Percentiles rank a stretch among this genome's conserved stretches.
Evolutionary conservation across 768 basidiomycete genomes (phyloP).

Genomic region (Calocybe gangraenosa): DNA sequence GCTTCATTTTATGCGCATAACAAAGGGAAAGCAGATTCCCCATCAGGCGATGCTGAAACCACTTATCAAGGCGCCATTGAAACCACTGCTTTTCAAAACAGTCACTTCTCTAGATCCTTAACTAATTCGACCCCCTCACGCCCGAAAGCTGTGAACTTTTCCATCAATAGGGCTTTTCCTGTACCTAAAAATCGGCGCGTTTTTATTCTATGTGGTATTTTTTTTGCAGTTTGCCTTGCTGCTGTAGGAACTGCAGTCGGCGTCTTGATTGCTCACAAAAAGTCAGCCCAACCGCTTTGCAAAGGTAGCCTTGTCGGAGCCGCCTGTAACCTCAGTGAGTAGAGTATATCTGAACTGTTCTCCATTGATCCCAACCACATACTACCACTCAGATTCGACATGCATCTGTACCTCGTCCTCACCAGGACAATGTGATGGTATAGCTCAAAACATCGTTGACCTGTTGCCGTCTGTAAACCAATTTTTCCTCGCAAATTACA

Average conservation of each 20-base stretch:
- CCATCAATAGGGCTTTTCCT: neutral
- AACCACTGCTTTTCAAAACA: neutral
- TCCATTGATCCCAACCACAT: neutral
- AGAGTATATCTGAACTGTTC: neutral
- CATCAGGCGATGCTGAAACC: slow-evolving; percentile 18
- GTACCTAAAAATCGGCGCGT: slow-evolving; percentile 17
- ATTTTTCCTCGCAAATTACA: slow-evolving; percentile 43
- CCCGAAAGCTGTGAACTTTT: neutral
- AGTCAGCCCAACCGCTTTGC: slow-evolving; percentile 26
- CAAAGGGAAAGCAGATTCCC: slow-evolving; percentile 13
- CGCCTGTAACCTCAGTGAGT: slow-evolving; percentile 54
- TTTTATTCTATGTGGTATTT: slow-evolving; percentile 25
- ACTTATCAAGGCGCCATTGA: slow-evolving; percentile 6
- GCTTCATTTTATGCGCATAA: slow-evolving; percentile 20
- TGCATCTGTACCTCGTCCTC: slow-evolving; percentile 54
- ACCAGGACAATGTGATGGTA: slow-evolving; percentile 40
- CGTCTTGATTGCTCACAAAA: slow-evolving; percentile 33
- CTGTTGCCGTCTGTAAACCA: slow-evolving; percentile 47
- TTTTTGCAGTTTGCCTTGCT: slow-evolving; percentile 32
- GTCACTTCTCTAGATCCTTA: neutral
- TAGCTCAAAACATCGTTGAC: slow-evolving; percentile 49
- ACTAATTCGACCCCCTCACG: neutral
- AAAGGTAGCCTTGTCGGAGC: slow-evolving; percentile 41
- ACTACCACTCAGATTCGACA: slow-evolving; percentile 42
- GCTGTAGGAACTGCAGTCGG: slow-evolving; percentile 43